Evolutionary conservation across 176 grass and related monocot genomes (phyloP), one percentile per base, ranked within the genome.

Genomic region (Chrysopogon serrulatus): DNA sequence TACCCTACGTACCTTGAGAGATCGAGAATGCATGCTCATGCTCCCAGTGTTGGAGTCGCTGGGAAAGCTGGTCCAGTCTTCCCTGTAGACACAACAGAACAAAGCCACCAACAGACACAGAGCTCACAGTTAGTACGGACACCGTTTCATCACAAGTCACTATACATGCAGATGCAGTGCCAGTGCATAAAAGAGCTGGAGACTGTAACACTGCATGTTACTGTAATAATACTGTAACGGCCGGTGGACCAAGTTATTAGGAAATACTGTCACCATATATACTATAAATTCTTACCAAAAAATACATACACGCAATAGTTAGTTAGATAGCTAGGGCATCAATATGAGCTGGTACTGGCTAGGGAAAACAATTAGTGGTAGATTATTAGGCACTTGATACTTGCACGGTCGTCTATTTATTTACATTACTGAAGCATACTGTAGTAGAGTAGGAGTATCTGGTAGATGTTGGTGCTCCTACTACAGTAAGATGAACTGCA

Each of bases 1-100:
- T n/a, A n/a, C n/a, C n/a, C n/a, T 73, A 36, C 19, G 15, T 86
- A 92, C 91, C 87, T 92, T 90, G 57, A 90, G 63, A 90, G 54
- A 59, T 59, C n/a, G 54, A 59, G 87, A 85, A 23, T 84, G 83
- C 84, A 82, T 82, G 76, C 57, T 82, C 81, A 82, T 82, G 76
- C 65, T 78, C 33, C 85, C 71, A 39, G 73, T 87, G 81, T 83
- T 92, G 57, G 76, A 87, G 17, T 92, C 80, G 30, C 62, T 84
- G 35, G 76, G 75, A 26, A 90, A 84, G 44, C 84, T 77, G 49
- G 76, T 17, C 87, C 87, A 90, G 65, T 86, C 81, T 54, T 76
- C 87, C 71, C 91, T 92, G 66, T 18, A 70, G 49, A 66, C 51
- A 84, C 18, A 35, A 56, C 74, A 80, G 54, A 59, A 59, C 27